Conservation (phyloP, 768 basidiomycete genomes). For the Termitomyces titanicus region DNA sequence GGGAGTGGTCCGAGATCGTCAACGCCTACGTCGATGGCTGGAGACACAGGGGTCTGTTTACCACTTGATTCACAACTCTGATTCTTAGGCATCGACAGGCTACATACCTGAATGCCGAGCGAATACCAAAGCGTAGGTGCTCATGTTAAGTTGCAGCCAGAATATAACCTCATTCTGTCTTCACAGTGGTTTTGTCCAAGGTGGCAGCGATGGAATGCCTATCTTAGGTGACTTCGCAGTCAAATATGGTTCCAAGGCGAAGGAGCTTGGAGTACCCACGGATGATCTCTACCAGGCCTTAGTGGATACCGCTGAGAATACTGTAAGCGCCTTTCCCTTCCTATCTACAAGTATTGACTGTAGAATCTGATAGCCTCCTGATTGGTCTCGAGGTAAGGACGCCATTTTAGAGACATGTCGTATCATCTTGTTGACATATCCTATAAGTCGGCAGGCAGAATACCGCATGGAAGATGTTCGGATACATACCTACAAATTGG, state of each 20-base stretch:
- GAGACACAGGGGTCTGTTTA: constrained; percentile 37
- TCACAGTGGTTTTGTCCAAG: constrained; percentile 44
- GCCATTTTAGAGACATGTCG: neutral
- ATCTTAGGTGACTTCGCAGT: constrained; percentile 49
- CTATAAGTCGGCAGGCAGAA: constrained; percentile 43
- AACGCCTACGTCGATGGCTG: constrained; percentile 50
- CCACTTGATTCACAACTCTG: neutral
- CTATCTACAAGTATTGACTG: neutral
- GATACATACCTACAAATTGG: constrained; percentile 47
- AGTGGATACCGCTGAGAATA: constrained; percentile 49
- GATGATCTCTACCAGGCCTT: constrained; percentile 48
- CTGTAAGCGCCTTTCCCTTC: constrained; percentile 25
- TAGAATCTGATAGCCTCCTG: constrained; percentile 32
- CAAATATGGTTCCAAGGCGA: constrained; percentile 37
- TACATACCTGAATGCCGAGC: constrained; percentile 48
- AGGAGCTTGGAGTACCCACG: constrained; percentile 37
- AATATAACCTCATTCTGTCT: neutral
- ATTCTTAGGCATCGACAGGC: constrained; percentile 22
- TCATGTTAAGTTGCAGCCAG: neutral
- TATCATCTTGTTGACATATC: neutral
- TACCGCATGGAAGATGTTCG: constrained; percentile 48
- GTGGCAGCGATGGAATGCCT: constrained; percentile 48
- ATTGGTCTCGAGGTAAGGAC: constrained; percentile 41
- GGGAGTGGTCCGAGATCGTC: constrained; percentile 45
- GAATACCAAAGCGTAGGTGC: constrained; percentile 43